A percentile compares a stretch with the other conserved stretches of the same genome.
phyloP scores from a whole-genome alignment of 2,329 filamentous ascomycete species.

The Nakataea oryzae region DNA sequence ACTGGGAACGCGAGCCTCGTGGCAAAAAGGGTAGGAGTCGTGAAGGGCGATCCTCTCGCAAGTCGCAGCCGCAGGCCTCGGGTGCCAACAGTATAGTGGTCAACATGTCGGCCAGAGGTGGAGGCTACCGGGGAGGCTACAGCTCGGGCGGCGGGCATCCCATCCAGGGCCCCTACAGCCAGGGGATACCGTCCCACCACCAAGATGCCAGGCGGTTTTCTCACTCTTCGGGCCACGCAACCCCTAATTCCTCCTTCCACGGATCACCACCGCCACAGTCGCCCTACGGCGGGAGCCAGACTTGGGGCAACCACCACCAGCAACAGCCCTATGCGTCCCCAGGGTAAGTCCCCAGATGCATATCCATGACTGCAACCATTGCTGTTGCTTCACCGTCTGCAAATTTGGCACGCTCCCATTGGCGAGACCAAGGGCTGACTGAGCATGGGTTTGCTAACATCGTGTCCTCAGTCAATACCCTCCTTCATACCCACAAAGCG shows the following conservation, averaged over 20 bases:
- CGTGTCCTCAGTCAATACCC: constrained; percentile 44
- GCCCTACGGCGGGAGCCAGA: constrained; percentile 26
- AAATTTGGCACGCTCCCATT: background rate
- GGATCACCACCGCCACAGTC: constrained; percentile 32
- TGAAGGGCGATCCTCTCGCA: constrained; percentile 26
- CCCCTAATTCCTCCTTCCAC: constrained; percentile 30
- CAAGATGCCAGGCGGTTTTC: constrained; percentile 23
- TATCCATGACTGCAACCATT: background rate
- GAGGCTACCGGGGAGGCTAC: constrained; percentile 30
- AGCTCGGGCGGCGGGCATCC: constrained; percentile 18
- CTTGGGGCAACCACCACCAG: constrained; percentile 22
- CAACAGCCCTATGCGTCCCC: constrained; percentile 24
- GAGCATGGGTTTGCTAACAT: background rate
- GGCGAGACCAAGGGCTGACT: background rate
- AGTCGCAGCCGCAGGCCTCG: constrained; percentile 24
- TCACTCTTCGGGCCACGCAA: constrained; percentile 29
- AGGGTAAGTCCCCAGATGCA: constrained; percentile 22
- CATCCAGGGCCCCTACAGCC: constrained; percentile 21
- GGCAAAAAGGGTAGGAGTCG: constrained; percentile 25
- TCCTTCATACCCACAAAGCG: constrained; percentile 43
- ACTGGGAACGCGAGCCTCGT: background rate
- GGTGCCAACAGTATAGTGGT: constrained; percentile 40
- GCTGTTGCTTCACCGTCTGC: background rate
- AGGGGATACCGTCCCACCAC: constrained; percentile 11
- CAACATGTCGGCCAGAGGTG: constrained; percentile 34